These are phyloP conservation scores for Diaporthe velutina DNA, from an alignment of 2,329 filamentous ascomycete species.

Conservation along the genomic window DNA sequence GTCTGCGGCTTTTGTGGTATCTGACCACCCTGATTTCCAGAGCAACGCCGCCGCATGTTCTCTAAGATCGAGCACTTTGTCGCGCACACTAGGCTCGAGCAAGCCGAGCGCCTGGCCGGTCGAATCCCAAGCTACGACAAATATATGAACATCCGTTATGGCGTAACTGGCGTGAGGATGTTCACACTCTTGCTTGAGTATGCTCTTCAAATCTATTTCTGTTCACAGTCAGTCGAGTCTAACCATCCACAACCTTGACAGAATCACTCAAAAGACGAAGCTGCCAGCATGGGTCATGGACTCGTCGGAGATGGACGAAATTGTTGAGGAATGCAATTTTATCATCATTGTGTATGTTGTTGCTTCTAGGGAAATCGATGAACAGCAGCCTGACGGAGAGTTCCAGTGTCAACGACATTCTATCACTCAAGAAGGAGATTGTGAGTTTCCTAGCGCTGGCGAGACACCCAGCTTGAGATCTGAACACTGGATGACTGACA, in stretches of 20 bases:
- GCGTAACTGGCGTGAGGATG: slow-evolving; percentile 42
- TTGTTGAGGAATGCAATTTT: slow-evolving; percentile 40
- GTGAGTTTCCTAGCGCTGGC: slow-evolving; percentile 16
- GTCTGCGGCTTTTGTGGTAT: neutral
- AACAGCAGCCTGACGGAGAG: neutral
- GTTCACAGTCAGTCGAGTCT: neutral
- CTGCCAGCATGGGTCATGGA: slow-evolving; percentile 41
- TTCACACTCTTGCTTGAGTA: slow-evolving; percentile 42
- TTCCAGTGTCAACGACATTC: slow-evolving; percentile 41
- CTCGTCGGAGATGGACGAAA: slow-evolving; percentile 39
- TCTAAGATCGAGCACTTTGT: slow-evolving; percentile 41
- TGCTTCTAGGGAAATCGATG: rapidly evolving
- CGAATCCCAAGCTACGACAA: slow-evolving; percentile 39
- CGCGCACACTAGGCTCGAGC: slow-evolving; percentile 39
- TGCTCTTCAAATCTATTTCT: neutral
- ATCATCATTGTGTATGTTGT: slow-evolving; percentile 42
- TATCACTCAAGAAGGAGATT: slow-evolving; percentile 44
- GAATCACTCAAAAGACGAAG: slow-evolving; percentile 34
- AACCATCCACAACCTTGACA: neutral
- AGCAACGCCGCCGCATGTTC: slow-evolving; percentile 39
- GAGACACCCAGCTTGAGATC: neutral
- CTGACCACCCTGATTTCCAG: neutral
- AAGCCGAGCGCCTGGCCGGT: slow-evolving; percentile 40
- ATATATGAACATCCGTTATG: slow-evolving; percentile 41
- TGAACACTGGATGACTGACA: neutral